phyloP scores from a whole-genome alignment of 345 rosid genomes.

The Euphorbia tirucalli region DNA sequence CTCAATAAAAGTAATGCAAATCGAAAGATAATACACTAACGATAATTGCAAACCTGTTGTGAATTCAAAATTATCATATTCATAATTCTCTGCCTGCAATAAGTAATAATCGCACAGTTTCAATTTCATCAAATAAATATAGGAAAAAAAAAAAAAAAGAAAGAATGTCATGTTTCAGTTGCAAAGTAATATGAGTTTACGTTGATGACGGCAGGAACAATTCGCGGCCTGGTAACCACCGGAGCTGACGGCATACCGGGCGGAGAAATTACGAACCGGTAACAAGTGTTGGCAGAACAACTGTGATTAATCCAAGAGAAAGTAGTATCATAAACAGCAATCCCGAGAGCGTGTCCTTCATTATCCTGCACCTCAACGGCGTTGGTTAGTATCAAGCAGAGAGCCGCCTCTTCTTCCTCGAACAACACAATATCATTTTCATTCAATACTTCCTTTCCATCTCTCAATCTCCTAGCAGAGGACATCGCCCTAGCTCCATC shows the following conservation, averaged over 20 bases:
- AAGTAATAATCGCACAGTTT: slow-evolving; percentile 9
- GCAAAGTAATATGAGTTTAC: slow-evolving; percentile 7
- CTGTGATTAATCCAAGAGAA: slow-evolving; percentile 95
- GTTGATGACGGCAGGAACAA: slow-evolving; percentile 29
- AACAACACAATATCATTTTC: slow-evolving; percentile 12
- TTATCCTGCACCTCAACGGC: slow-evolving; percentile 79
- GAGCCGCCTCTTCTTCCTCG: slow-evolving; percentile 42
- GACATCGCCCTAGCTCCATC: slow-evolving; percentile 45
- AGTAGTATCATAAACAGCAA: slow-evolving; percentile 48
- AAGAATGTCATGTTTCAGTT: background rate
- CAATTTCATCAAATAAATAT: background rate
- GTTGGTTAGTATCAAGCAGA: slow-evolving; percentile 68
- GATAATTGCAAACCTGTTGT: slow-evolving; percentile 31
- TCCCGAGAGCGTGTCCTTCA: slow-evolving; percentile 50
- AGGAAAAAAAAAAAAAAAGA: too few relatives aligned
- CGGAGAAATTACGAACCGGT: slow-evolving; percentile 47
- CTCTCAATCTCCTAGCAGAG: slow-evolving; percentile 20
- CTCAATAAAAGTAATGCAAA: too few relatives aligned
- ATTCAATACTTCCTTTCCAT: background rate
- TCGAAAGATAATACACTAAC: background rate
- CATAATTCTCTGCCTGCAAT: slow-evolving; percentile 37
- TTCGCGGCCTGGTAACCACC: slow-evolving; percentile 15
- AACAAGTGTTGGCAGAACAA: slow-evolving; percentile 81
- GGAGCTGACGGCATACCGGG: slow-evolving; percentile 20
- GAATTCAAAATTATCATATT: slow-evolving; percentile 13